phyloP scores from a whole-genome alignment of 2,329 filamentous ascomycete species.

The Aspergillus candidus region DNA sequence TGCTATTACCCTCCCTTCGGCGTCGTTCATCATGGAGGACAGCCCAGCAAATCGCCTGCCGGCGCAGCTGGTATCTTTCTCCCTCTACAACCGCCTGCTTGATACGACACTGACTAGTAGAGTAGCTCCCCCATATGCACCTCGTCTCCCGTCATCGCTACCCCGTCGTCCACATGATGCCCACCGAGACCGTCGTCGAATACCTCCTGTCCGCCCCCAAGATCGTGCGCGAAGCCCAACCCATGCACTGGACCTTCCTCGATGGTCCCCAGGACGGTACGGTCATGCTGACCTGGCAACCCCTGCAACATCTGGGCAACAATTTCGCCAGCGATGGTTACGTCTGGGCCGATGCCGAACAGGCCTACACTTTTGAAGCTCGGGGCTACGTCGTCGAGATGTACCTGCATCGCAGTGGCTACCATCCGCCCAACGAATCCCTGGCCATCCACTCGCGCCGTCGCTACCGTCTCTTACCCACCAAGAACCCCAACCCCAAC shows the following conservation, averaged over 20 bases:
- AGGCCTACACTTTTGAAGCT: slow-evolving; percentile 67
- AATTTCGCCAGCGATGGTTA: slow-evolving; percentile 88
- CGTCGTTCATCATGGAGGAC: slow-evolving; percentile 34
- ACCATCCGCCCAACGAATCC: slow-evolving; percentile 64
- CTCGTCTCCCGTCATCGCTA: slow-evolving; percentile 79
- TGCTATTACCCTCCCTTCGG: slow-evolving; percentile 8
- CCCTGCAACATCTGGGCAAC: slow-evolving; percentile 61
- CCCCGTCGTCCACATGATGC: slow-evolving; percentile 64
- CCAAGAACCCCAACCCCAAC: slow-evolving; percentile 63
- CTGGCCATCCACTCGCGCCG: slow-evolving; percentile 71
- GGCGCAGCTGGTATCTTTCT: slow-evolving; percentile 38
- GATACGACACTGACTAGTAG: slow-evolving; percentile 2
- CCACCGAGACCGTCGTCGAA: slow-evolving; percentile 70
- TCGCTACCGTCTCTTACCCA: slow-evolving; percentile 76
- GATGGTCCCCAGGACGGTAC: slow-evolving; percentile 75
- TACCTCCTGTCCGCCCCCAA: slow-evolving; percentile 79
- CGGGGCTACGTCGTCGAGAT: slow-evolving; percentile 76
- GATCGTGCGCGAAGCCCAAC: slow-evolving; percentile 74
- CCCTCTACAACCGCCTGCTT: slow-evolving; percentile 6
- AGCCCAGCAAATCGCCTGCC: slow-evolving; percentile 43
- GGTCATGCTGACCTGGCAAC: slow-evolving; percentile 84
- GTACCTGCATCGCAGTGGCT: slow-evolving; percentile 75
- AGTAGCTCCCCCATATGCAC: slow-evolving; percentile 79
- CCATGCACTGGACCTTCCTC: slow-evolving; percentile 92
- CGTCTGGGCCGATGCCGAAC: slow-evolving; percentile 79